Evolutionary conservation across 83 land plant species (phyloP).

Genomic region (Thuja plicata): DNA sequence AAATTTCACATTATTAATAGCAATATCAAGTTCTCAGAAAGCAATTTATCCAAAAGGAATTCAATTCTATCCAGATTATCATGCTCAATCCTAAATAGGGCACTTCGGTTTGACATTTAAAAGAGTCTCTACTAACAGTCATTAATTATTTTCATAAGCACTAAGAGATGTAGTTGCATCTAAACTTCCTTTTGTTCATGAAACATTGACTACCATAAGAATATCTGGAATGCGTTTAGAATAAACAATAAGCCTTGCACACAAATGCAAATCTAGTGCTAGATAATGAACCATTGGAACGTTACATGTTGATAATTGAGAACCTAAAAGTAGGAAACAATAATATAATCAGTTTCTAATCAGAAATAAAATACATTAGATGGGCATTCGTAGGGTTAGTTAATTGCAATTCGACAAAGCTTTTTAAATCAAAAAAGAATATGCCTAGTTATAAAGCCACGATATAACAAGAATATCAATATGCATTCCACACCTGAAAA

Average conservation of each 20-base stretch:
- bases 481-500: slow-evolving; percentile 39
- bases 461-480: not conserved
- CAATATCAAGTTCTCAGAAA: not conserved
- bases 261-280: not conserved
- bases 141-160: not conserved
- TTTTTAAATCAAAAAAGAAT: not conserved
- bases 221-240: not conserved
- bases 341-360: not conserved
- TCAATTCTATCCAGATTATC: not conserved
- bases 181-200: not conserved
- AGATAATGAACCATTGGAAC: not conserved
- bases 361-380: not conserved
- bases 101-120: not conserved
- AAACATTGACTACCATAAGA: not conserved
- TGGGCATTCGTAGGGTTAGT: not conserved
- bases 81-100: not conserved
- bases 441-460: not conserved
- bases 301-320: too few species aligned
- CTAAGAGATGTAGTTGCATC: not conserved
- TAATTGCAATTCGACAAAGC: not conserved
- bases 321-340: not conserved
- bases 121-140: not conserved
- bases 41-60: not conserved
- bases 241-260: not conserved
- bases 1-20: not conserved